Evolutionary conservation across 495 filamentous ascomycete genomes (phyloP).

Genomic region (Schizothecium vesticola): DNA sequence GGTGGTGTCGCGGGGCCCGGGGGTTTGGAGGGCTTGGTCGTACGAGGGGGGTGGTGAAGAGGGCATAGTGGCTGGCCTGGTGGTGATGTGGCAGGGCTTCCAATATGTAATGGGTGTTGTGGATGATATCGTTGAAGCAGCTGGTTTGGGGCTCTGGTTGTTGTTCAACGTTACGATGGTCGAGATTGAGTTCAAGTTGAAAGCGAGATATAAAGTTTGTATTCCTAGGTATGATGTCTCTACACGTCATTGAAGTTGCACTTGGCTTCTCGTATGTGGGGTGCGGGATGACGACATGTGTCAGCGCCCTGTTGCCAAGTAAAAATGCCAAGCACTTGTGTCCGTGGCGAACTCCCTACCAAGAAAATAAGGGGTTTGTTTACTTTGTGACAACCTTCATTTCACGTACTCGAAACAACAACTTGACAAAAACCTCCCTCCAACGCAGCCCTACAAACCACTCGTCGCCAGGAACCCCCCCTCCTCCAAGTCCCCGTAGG

Average conservation of each 20-base stretch:
- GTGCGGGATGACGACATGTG: not conserved
- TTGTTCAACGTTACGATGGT: not conserved
- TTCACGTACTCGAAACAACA: not conserved
- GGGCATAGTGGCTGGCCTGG: constrained; percentile 10
- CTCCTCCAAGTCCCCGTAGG: not conserved
- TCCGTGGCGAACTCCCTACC: not conserved
- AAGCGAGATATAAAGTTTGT: not conserved
- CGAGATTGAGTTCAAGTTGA: not conserved
- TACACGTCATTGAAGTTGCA: not conserved
- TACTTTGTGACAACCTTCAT: not conserved
- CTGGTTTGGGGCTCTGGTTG: not conserved
- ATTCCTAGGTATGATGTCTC: not conserved
- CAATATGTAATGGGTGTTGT: not conserved
- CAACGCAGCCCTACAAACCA: too few species aligned
- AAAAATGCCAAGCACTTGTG: not conserved
- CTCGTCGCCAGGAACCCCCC: not conserved
- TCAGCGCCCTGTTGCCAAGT: not conserved
- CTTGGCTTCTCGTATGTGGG: not conserved
- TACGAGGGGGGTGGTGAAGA: constrained; percentile 15
- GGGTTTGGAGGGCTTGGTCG: constrained; percentile 12
- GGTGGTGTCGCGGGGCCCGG: constrained; percentile 10
- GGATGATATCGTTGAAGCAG: not conserved
- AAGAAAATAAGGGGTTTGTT: not conserved
- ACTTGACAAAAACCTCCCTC: not conserved
- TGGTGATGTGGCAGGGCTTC: not conserved